Conservation (phyloP, 441 rosid genomes). For the Bocquillonia castaneifolia region DNA sequence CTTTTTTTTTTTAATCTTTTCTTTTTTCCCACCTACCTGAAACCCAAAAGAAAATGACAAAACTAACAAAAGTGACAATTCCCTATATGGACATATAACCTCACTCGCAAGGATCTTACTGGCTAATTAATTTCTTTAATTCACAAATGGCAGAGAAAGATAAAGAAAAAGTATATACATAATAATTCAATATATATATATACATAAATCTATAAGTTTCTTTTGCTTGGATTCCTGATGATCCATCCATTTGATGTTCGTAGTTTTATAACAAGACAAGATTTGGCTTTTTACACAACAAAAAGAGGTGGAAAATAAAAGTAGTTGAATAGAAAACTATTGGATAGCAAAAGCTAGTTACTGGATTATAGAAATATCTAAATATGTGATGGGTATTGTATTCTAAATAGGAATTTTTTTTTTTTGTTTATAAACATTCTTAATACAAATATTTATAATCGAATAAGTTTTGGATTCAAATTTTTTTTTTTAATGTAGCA, state of each 20-base stretch:
- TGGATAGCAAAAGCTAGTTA: neutral
- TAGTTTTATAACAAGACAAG: conserved; percentile 16
- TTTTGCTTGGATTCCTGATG: conserved; percentile 26
- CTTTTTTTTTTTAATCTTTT: too few relatives aligned
- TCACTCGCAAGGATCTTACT: conserved; percentile 12
- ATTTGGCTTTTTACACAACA: conserved; percentile 15
- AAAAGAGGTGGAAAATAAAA: neutral
- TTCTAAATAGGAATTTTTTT: too few relatives aligned
- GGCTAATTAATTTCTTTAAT: neutral
- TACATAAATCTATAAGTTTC: neutral
- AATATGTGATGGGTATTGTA: too few relatives aligned
- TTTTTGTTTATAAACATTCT: too few relatives aligned
- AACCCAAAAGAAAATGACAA: conserved; percentile 22
- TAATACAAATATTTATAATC: too few relatives aligned
- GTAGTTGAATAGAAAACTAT: neutral
- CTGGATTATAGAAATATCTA: neutral
- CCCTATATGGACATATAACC: too few relatives aligned
- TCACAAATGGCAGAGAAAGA: neutral
- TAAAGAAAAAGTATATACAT: neutral
- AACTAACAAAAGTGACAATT: neutral
- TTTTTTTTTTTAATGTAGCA: too few relatives aligned
- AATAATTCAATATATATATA: too few relatives aligned
- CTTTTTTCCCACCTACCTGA: conserved; percentile 15
- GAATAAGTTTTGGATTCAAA: too few relatives aligned
- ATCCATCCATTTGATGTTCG: conserved; percentile 5